phyloP scores from a whole-genome alignment of 768 basidiomycete species.

The Termitomyces sp. region DNA sequence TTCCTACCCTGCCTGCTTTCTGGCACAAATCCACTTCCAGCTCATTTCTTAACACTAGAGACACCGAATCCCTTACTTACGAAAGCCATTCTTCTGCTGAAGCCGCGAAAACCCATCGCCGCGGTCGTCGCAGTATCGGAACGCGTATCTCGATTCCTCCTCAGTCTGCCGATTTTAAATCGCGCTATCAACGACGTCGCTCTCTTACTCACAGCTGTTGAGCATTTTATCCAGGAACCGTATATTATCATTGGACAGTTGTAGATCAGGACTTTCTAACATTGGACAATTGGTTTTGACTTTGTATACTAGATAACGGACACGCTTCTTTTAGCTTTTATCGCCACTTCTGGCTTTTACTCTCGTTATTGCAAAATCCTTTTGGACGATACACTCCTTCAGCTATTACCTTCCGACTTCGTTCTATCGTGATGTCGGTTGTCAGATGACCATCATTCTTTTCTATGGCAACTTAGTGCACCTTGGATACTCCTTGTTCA shows the following conservation, averaged over 20 bases:
- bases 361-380: not conserved
- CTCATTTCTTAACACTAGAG: slow-evolving; percentile 35
- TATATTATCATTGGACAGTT: slow-evolving; percentile 3
- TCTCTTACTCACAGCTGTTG: slow-evolving; percentile 23
- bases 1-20: slow-evolving; percentile 60
- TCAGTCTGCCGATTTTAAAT: slow-evolving; percentile 23
- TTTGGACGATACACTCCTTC: not conserved
- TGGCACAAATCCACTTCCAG: slow-evolving; percentile 40
- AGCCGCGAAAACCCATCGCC: slow-evolving; percentile 23
- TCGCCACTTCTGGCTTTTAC: not conserved
- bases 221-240: not conserved
- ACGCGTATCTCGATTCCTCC: slow-evolving; percentile 40
- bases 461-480: not conserved
- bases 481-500: not conserved
- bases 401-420: not conserved
- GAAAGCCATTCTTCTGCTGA: slow-evolving; percentile 19
- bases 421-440: slow-evolving; percentile 2
- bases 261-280: slow-evolving; percentile 7
- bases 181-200: slow-evolving; percentile 23
- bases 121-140: slow-evolving; percentile 32
- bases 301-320: slow-evolving; percentile 10
- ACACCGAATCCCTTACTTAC: slow-evolving; percentile 21
- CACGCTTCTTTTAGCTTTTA: not conserved
- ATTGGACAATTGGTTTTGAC: slow-evolving; percentile 7
- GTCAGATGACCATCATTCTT: not conserved